Evolutionary conservation across 1,284 basidiomycete genomes (phyloP).

Genomic region (Hypsizygus ulmarius): DNA sequence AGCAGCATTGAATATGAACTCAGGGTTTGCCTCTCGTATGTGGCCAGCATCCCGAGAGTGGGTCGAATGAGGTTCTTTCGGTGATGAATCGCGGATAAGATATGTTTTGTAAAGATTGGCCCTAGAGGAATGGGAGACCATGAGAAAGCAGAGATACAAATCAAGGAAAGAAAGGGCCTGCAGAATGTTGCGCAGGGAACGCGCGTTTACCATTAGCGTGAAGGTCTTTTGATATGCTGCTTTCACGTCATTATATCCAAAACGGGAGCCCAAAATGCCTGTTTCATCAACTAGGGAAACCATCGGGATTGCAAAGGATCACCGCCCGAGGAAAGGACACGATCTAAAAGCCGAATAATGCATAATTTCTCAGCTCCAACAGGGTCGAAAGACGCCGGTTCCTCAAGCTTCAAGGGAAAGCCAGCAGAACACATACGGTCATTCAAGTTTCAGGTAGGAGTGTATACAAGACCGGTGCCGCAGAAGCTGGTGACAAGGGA

Average conservation of each 20-base stretch:
- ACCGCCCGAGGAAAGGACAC: conserved; percentile 1
- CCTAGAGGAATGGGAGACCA: neutral
- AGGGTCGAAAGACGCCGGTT: no score
- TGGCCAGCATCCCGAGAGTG: neutral
- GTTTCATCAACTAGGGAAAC: conserved; percentile 6
- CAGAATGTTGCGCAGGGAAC: conserved; percentile 13
- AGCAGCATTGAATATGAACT: neutral
- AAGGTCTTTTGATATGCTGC: conserved; percentile 19
- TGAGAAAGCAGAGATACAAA: neutral
- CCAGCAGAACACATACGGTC: no score
- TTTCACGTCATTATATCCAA: conserved; percentile 21
- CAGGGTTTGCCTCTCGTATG: neutral
- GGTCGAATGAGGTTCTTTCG: neutral
- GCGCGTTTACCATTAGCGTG: conserved; percentile 12
- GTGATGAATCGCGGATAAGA: neutral
- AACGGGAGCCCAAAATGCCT: conserved; percentile 11
- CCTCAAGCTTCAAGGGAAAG: no score
- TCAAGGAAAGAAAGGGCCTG: conserved; percentile 10
- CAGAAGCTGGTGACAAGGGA: conserved; percentile 20
- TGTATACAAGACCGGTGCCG: conserved; percentile 15
- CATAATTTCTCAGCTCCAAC: neutral
- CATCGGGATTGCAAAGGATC: conserved; percentile 10
- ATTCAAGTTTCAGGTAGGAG: neutral
- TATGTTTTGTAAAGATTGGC: neutral
- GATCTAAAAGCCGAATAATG: no score